These are phyloP conservation scores for Apiotrichum porosum DNA, from an alignment of 1,284 basidiomycete genomes.

Conservation along the genomic window DNA sequence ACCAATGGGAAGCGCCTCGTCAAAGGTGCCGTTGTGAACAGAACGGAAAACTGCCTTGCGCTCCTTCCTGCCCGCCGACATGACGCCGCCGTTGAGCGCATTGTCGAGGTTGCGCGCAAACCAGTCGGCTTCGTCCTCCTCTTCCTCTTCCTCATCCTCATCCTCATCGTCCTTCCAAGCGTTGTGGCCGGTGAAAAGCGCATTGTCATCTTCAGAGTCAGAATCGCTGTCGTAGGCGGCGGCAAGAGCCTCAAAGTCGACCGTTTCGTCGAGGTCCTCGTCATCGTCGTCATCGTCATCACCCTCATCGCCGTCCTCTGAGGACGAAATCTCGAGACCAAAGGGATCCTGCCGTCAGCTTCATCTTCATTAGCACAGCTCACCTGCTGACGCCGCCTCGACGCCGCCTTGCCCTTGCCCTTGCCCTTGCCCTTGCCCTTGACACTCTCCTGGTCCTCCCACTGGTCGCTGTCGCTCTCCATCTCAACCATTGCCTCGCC, in stretches of 20 bases:
- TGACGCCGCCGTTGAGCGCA: constrained; percentile 53
- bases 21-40: constrained; percentile 60
- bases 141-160: constrained; percentile 15
- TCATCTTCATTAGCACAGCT: neutral
- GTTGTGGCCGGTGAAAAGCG: constrained; percentile 6
- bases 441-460: constrained; percentile 6
- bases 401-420: too few relatives aligned
- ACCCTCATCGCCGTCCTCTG: constrained; percentile 14
- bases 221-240: constrained; percentile 15
- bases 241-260: constrained; percentile 11
- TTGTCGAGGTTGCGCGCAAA: constrained; percentile 44
- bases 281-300: constrained; percentile 2
- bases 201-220: constrained; percentile 17
- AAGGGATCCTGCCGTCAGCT: constrained; percentile 1
- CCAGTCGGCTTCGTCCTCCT: constrained; percentile 18
- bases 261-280: constrained; percentile 1
- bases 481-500: constrained; percentile 11
- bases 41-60: constrained; percentile 61
- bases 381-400: too few relatives aligned
- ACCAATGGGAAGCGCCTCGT: constrained; percentile 47
- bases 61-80: constrained; percentile 53
- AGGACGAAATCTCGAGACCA: neutral
- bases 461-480: constrained; percentile 16
- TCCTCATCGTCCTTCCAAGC: constrained; percentile 16
- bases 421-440: constrained; percentile 10